Percentiles rank a stretch among this genome's conserved stretches.
Evolutionary conservation across 2,329 filamentous ascomycete species (phyloP).

Genomic region (Elsinoe batatas): DNA sequence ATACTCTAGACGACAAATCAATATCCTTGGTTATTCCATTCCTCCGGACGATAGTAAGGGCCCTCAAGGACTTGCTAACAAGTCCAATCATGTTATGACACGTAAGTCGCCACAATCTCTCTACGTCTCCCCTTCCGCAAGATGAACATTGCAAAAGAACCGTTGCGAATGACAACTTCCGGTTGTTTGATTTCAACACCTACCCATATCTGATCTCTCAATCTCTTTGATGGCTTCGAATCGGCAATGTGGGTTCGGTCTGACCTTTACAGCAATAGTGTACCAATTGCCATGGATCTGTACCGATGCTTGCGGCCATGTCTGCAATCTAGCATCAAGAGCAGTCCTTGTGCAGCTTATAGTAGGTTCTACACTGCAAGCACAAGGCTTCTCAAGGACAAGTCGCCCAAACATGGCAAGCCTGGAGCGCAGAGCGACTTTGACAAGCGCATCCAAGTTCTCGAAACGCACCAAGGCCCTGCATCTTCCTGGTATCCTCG

Average conservation of each 20-base stretch:
- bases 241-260: background rate
- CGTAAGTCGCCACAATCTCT: background rate
- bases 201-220: conserved; percentile 27
- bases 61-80: background rate
- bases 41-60: too few species aligned
- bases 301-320: conserved; percentile 49
- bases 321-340: conserved; percentile 35
- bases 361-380: conserved; percentile 41
- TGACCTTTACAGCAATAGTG: conserved; percentile 15
- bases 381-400: conserved; percentile 10
- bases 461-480: background rate
- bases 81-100: background rate
- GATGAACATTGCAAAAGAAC: conserved; percentile 42
- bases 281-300: conserved; percentile 34
- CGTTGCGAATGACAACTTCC: conserved; percentile 56
- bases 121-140: conserved; percentile 7
- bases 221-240: background rate
- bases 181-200: conserved; percentile 42
- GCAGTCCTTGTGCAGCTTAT: conserved; percentile 33
- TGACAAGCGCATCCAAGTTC: conserved; percentile 33
- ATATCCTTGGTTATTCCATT: background rate
- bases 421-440: conserved; percentile 30
- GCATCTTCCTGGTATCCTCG: conserved; percentile 47
- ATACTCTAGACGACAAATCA: background rate
- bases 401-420: conserved; percentile 13